Base-by-base conservation (phyloP, 2,329 filamentous ascomycete species). In the Aspergillus sp. region DNA sequence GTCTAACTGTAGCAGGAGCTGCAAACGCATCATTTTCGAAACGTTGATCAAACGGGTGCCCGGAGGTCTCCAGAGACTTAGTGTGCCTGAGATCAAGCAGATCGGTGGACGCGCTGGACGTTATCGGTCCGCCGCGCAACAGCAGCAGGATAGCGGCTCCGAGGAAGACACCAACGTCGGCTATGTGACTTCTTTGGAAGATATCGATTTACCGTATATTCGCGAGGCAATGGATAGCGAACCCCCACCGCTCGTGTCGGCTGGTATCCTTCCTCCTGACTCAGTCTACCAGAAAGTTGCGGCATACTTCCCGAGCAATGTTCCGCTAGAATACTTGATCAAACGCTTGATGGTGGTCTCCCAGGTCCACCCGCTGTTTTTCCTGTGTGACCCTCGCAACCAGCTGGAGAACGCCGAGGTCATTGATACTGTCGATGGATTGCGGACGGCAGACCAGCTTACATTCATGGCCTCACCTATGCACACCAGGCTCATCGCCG, bases 91-190 rank as follows among this genome's bases (percentile, higher is more conserved):
- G 66, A 83, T 97, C 69, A 97, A 96, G 75, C 95, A 99, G 73
- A 99, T 99, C 70, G 95, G 88, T 53, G 95, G 95, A 17, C 88
- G 95, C 66, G 95, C 95, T 11, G 95, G 95, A 27, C 88, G 95
- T 49, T 99, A 88, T 76, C 88, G 88, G 59, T 88, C 89, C 27
- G 91, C 91, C 2, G 80, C 83, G 27, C 83, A 90, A 70, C 82
- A 83, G 27, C 60, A 63, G 41, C 52, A 69, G 59, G 25, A 52
- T 36, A 32, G 10, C 10, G 2, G 54, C 49, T 50, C 54, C 64
- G 62, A 65, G 4, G 65, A 71, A 13, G 65, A 65, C 23, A 36
- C 32, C 32, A 72, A 83, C 62, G 74, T 89, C 4, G 94, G 95
- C 1, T 80, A 87, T 17, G 92, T 97, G 27, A 96, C 93, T 0